Conservation (phyloP, 352 stramenopile species). For the Stramenopiles sp. region DNA sequence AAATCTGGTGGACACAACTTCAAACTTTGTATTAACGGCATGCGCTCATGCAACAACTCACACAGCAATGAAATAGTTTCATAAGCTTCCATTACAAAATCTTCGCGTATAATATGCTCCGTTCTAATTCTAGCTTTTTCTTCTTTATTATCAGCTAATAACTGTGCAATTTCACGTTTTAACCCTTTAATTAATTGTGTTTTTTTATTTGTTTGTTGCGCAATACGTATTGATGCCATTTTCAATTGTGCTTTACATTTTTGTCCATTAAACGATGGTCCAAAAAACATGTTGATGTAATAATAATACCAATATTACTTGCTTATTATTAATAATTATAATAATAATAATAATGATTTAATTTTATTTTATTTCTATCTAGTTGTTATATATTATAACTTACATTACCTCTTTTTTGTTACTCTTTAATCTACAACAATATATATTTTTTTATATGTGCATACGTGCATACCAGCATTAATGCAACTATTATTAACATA, state of each 20-base stretch:
- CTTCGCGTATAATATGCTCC: slow-evolving; percentile 68
- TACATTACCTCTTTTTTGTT: too few relatives aligned
- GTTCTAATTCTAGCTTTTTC: slow-evolving; percentile 80
- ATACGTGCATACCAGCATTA: too few relatives aligned
- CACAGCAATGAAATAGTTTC: slow-evolving; percentile 80
- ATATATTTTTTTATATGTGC: too few relatives aligned
- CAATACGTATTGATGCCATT: slow-evolving; percentile 70
- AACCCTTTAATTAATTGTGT: slow-evolving; percentile 42
- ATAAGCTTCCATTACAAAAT: slow-evolving; percentile 84
- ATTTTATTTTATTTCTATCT: too few relatives aligned
- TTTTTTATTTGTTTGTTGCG: slow-evolving; percentile 74
- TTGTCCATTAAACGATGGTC: slow-evolving; percentile 65
- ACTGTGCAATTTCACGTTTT: slow-evolving; percentile 43
- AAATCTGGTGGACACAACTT: slow-evolving; percentile 78
- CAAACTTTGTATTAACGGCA: slow-evolving; percentile 62
- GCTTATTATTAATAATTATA: too few relatives aligned
- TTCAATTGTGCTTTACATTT: slow-evolving; percentile 74
- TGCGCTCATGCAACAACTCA: slow-evolving; percentile 69
- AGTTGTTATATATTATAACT: too few relatives aligned
- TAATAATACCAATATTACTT: too few relatives aligned
- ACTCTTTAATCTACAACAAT: too few relatives aligned
- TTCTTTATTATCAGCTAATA: slow-evolving; percentile 61
- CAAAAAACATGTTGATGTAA: too few relatives aligned
- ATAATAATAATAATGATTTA: too few relatives aligned
- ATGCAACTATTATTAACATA: too few relatives aligned